Conservation (phyloP, 495 filamentous ascomycete genomes). For the Sordaria brevicollis region DNA sequence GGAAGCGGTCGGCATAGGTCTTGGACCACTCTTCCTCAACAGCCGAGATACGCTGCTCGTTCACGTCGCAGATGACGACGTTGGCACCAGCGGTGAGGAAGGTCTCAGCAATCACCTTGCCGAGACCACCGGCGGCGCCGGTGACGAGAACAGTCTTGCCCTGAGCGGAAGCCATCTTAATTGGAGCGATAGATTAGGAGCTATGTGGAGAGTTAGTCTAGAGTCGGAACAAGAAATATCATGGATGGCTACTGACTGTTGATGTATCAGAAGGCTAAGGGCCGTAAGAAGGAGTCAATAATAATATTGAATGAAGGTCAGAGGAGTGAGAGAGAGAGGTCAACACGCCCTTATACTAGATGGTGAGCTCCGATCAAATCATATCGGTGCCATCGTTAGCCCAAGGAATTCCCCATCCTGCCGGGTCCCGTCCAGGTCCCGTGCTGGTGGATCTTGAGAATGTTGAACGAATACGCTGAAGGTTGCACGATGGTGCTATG, state of each 20-base stretch:
- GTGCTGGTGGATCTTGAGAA: not conserved
- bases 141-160: slow-evolving; percentile 35
- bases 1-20: slow-evolving; percentile 16
- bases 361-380: not conserved
- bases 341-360: not conserved
- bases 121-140: slow-evolving; percentile 32
- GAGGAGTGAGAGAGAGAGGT: not conserved
- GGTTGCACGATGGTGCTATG: not conserved
- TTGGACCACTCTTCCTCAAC: slow-evolving; percentile 18
- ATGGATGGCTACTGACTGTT: not conserved
- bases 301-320: not conserved
- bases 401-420: not conserved
- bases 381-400: not conserved
- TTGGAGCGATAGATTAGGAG: not conserved
- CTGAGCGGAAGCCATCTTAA: slow-evolving; percentile 12
- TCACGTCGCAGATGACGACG: slow-evolving; percentile 36
- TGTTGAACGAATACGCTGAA: not conserved
- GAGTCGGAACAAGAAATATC: not conserved
- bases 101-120: slow-evolving; percentile 27
- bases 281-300: not conserved
- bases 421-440: too few relatives aligned
- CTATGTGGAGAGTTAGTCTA: not conserved
- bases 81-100: slow-evolving; percentile 32
- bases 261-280: not conserved
- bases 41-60: slow-evolving; percentile 27